Conservation (phyloP, 1,284 basidiomycete species). For the Trichosporon sp. region DNA sequence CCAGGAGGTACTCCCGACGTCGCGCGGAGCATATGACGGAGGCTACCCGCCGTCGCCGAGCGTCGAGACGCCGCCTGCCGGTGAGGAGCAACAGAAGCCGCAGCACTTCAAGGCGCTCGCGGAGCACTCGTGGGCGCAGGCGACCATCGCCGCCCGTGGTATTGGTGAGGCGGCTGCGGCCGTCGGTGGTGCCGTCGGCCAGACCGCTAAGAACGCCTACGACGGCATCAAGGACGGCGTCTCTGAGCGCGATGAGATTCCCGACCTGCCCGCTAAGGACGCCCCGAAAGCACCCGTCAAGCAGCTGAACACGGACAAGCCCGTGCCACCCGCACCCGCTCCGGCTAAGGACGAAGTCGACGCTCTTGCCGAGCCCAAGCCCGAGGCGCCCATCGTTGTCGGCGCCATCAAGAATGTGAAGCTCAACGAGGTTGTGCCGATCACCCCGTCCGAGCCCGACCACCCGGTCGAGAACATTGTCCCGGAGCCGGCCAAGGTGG, state of each 20-base stretch:
- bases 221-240: slow-evolving; percentile 16
- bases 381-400: not conserved
- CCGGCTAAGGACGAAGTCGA: not conserved
- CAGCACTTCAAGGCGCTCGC: slow-evolving; percentile 19
- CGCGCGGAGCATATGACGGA: slow-evolving; percentile 9
- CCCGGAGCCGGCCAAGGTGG: not conserved
- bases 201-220: slow-evolving; percentile 36
- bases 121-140: slow-evolving; percentile 41
- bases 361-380: not conserved
- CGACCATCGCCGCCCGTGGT: slow-evolving; percentile 38
- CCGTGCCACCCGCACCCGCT: not conserved
- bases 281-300: not conserved
- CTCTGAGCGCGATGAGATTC: not conserved
- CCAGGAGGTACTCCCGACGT: slow-evolving; percentile 18
- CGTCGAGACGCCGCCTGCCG: slow-evolving; percentile 3
- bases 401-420: slow-evolving; percentile 4
- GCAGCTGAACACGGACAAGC: slow-evolving; percentile 6
- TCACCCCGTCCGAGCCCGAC: not conserved
- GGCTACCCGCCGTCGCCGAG: not conserved
- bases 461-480: not conserved
- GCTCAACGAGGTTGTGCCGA: not conserved
- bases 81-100: slow-evolving; percentile 11
- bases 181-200: slow-evolving; percentile 34
- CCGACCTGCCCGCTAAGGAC: slow-evolving; percentile 6
- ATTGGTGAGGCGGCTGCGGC: slow-evolving; percentile 33